Base-by-base conservation (phyloP, 352 stramenopile genomes). In the Phytophthora brassicae region DNA sequence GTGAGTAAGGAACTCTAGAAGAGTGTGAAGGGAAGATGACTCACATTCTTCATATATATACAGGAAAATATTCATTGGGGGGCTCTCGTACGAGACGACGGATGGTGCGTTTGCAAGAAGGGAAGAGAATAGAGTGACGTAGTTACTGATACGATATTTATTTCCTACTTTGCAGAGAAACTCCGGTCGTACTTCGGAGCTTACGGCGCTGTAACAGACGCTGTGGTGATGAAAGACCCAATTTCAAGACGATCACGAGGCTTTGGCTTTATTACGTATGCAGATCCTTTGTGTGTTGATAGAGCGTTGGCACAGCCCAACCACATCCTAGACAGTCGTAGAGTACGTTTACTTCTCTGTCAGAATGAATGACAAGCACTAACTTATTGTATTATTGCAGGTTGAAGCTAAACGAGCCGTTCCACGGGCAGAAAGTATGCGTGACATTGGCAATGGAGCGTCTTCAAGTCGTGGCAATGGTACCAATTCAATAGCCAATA, bases 251-350 rank as follows among this genome's bases (percentile, higher is more conserved):
- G 90, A 45, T 97, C 89, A 35, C 77, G 90, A 47, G 90, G 90
- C 41, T 97, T 97, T 65, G 90, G 90, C n/a, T 97, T 97, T 71
- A 97, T 97, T 79, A 97, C 90, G 51, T 97, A 96, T 70, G 88
- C 85, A 35, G 89, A 96, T 53, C 80, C 88, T 4, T 60, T 64
- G 14, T 96, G 86, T 64, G 90, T 97, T 42, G 90, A 97, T 72
- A 75, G 86, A 65, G 90, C 89, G n/a, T 64, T 97, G 24, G 81
- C 87, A 14, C 87, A 97, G 60, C 75, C 89, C 29, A 95, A 92
- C 51, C 90, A 97, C 59, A 91, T 97, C 48, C 69, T 97, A 72
- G 90, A 97, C 74, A 94, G 78, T 57, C 82, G 90, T 60, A 64
- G 89, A 43, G 87, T 95, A 84, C 47, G 81, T 86, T 6, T 22